Conservation (phyloP, 2,329 filamentous ascomycete genomes). For the Apiospora pterosperma region DNA sequence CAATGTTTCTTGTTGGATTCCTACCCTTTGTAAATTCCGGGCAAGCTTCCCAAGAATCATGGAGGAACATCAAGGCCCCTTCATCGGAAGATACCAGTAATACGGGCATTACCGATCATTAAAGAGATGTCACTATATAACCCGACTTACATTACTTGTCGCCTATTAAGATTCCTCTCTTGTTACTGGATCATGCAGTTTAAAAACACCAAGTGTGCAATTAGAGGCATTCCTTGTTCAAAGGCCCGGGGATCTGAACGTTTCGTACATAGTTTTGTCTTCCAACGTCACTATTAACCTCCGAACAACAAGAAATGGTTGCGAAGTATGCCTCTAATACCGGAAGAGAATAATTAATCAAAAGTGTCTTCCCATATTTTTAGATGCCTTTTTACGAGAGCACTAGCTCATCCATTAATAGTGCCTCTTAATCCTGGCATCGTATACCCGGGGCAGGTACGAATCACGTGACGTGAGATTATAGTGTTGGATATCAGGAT, state of each 20-base stretch:
- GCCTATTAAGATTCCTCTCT: not conserved
- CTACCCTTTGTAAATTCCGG: not conserved
- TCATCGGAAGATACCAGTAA: not conserved
- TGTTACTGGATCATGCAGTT: too few species aligned
- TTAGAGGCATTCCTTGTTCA: not conserved
- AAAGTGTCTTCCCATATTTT: not conserved
- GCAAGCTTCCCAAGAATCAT: not conserved
- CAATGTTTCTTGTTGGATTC: not conserved
- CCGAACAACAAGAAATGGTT: too few species aligned
- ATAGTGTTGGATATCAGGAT: too few species aligned
- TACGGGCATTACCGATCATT: not conserved
- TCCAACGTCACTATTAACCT: not conserved
- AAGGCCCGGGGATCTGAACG: not conserved
- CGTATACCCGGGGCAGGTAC: too few species aligned
- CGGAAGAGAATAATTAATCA: not conserved
- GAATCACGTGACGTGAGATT: too few species aligned
- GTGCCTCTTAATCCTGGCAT: too few species aligned
- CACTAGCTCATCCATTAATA: too few species aligned
- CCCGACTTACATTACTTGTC: not conserved
- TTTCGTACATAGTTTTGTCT: not conserved
- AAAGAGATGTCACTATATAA: not conserved
- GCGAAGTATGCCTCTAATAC: rapidly evolving
- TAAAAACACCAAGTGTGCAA: not conserved
- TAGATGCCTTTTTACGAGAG: too few species aligned
- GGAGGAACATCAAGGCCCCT: not conserved